Base-by-base conservation (phyloP, 2,329 filamentous ascomycete genomes). In the Boeremia exigua region DNA sequence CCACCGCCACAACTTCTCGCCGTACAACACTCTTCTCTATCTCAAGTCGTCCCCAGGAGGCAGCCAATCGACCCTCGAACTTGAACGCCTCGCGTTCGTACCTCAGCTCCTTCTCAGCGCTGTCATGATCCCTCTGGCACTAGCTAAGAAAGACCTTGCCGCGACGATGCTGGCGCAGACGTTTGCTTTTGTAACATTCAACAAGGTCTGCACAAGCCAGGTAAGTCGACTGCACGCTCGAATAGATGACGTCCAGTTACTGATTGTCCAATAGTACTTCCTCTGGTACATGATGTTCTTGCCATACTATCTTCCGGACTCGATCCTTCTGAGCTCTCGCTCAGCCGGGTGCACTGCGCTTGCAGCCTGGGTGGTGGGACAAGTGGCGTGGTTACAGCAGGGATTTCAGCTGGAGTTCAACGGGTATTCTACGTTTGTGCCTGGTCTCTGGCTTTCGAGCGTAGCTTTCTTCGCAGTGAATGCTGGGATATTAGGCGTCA, bases 191-290 rank as follows among this genome's bases (percentile, higher is more conserved):
- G 95, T 98, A 4, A 88, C 92, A 0, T 98, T 98, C 67, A 99
- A 99, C 79, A 99, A 99, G 80, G 95, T 99, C 59, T 98, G 94
- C 82, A 99, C 95, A 3, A 96, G 92, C 70, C 94, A 98, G 84
- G 92, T 95, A 84, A 61, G 83, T n/a, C 7, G 14, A 29, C 3
- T 19, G 4, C 9, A 5, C 0, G 1, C 23, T 47, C 14, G 39
- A n/a, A 14, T 38, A 8, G n/a, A 6, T 2, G 9, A 19, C 17
- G 1, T 15, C 28, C 46, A 29, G 32, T 47, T 30, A 55, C 49
- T 58, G 15, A 60, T 30, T 8, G 10, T 4, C 7, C 7, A 15
- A 4, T 45, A 96, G 92, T 99, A 99, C 75, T 99, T 99, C 75
- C 84, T 99, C 45, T 99, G 95, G 95, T 98, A 99, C 77, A 88